Evolutionary conservation across 2,329 filamentous ascomycete species (phyloP), one percentile per base, ranked within the genome.

Genomic region (Escovopsis sp.): DNA sequence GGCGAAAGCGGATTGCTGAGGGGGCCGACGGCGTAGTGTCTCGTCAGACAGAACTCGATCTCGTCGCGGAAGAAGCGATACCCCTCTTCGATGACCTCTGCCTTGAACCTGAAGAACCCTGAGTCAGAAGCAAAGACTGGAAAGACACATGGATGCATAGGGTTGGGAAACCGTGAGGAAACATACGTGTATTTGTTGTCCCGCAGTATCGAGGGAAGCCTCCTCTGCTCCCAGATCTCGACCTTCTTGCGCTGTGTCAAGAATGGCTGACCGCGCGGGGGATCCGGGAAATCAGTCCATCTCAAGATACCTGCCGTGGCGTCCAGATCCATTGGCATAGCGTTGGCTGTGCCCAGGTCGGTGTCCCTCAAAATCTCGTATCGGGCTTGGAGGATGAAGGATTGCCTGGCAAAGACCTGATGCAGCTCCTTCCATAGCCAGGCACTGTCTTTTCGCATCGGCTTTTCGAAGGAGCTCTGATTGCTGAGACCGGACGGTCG

Each of bases 251-350:
- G 60, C 47, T 71, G 64, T 9, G 60, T 66, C 25, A 72, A 50
- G 33, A 57, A 25, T 10, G 65, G 59, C n/a, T 60, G 56, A 11
- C 57, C 58, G 17, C 58, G 58, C 2, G 63, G 56, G 13, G 72
- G 71, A 41, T 77, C 73, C 1, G 74, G 73, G 31, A 76, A 60
- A 43, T 77, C 73, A 5, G 59, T 65, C 70, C 71, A 79, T 31
- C 66, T 57, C 38, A 78, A 49, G 4, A 65, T 62, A 14, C 68
- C 70, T 0, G 56, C 55, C 1, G 54, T 48, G 5, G 53, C 45
- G 39, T 69, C 62, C 28, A 66, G 57, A 27, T 66, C 57, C 37
- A 49, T 45, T 3, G 51, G 39, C 11, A 25, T 25, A 1, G 50
- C 41, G 2, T 49, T 48, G 10, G 45, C 40, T 3, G 50, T 50